Conservation (phyloP, 306 rosid species). For the Cicer judaicum region DNA sequence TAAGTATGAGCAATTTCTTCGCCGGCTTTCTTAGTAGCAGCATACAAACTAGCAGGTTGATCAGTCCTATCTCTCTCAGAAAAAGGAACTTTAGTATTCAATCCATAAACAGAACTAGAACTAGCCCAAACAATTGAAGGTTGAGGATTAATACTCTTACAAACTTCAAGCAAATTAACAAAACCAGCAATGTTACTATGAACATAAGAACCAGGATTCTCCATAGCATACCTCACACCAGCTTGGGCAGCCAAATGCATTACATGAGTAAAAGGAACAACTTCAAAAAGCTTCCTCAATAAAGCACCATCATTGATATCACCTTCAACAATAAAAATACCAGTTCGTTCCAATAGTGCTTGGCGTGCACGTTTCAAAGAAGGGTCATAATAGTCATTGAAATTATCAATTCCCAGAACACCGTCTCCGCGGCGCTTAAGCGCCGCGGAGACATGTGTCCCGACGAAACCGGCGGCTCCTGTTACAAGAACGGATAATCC, state of each 20-base stretch:
- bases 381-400: conserved; percentile 89
- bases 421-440: conserved; percentile 94
- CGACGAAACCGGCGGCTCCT: conserved; percentile 93
- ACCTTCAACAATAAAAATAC: conserved; percentile 92
- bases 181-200: conserved; percentile 96
- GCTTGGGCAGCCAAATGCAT: conserved; percentile 99
- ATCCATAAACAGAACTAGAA: conserved; percentile 92
- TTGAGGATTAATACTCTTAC: conserved; percentile 82
- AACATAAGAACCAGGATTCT: conserved; percentile 91
- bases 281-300: conserved; percentile 84
- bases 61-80: conserved; percentile 89
- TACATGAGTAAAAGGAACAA: conserved; percentile 91
- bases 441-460: conserved; percentile 89
- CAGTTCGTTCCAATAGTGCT: conserved; percentile 73
- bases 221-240: conserved; percentile 99
- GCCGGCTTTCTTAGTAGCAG: conserved; percentile 98
- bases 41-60: conserved; percentile 93
- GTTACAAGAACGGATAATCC: conserved; percentile 84
- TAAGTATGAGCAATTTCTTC: conserved; percentile 97
- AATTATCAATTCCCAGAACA: conserved; percentile 77
- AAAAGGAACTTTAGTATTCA: conserved; percentile 93
- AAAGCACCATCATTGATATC: conserved; percentile 82
- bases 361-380: conserved; percentile 84
- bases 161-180: conserved; percentile 87
- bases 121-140: conserved; percentile 99